Conservation (phyloP, 2,329 filamentous ascomycete species). For the Pseudopithomyces chartarum region DNA sequence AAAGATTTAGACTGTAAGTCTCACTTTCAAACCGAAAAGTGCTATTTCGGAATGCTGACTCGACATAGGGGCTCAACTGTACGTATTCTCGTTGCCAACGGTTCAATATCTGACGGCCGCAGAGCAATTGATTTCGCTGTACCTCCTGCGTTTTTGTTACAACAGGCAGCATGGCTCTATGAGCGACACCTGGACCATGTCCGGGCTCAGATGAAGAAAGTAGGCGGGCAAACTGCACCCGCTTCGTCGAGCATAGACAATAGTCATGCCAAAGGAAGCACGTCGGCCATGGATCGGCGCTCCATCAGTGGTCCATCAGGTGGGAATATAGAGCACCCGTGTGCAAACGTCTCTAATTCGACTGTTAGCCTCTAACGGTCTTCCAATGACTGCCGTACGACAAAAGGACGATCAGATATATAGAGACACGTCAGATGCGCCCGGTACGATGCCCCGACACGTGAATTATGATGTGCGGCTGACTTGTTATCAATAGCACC, state of each 20-base stretch:
- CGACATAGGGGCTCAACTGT: conserved; percentile 74
- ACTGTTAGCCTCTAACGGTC: conserved; percentile 46
- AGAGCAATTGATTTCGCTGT: conserved; percentile 79
- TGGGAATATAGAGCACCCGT: conserved; percentile 25
- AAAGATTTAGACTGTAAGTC: conserved; percentile 80
- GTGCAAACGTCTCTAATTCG: neutral
- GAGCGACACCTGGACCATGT: conserved; percentile 90
- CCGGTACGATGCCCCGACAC: conserved; percentile 37
- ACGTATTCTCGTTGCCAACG: conserved; percentile 37
- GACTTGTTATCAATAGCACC: conserved; percentile 23
- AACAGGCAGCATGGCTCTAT: conserved; percentile 92
- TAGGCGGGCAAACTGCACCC: conserved; percentile 62
- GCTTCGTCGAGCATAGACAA: conserved; percentile 59
- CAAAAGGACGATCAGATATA: conserved; percentile 60
- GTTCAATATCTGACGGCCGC: conserved; percentile 8
- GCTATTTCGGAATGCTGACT: conserved; percentile 9
- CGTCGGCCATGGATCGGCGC: conserved; percentile 57
- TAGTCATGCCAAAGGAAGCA: conserved; percentile 48
- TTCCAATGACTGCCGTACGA: conserved; percentile 64
- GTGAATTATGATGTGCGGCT: conserved; percentile 8
- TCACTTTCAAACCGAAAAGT: conserved; percentile 9
- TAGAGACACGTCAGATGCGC: conserved; percentile 52
- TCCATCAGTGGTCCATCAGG: conserved; percentile 51
- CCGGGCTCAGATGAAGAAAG: conserved; percentile 84
- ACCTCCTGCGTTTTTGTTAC: conserved; percentile 83